Evolutionary conservation across 2,329 filamentous ascomycete species (phyloP).

Genomic region (Lachnellula willkommii): DNA sequence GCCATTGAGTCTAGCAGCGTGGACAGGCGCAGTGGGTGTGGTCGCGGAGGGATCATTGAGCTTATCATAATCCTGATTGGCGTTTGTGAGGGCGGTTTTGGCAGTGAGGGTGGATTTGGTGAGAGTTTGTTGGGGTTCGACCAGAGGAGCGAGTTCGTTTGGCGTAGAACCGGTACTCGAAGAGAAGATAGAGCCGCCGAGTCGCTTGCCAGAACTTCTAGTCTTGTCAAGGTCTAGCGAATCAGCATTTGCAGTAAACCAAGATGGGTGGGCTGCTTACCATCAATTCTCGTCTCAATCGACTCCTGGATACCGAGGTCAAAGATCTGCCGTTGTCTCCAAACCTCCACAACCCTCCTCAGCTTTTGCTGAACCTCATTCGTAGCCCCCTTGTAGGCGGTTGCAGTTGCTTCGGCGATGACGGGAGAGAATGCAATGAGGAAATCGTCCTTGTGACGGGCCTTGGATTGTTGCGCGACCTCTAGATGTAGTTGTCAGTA

Average conservation of each 20-base stretch:
- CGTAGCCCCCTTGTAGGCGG: slow-evolving; percentile 86
- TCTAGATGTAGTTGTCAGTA: slow-evolving; percentile 48
- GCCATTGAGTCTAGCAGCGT: slow-evolving; percentile 82
- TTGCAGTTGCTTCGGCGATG: slow-evolving; percentile 81
- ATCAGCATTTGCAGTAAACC: slow-evolving; percentile 7
- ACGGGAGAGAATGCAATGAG: slow-evolving; percentile 85
- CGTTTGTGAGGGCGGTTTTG: slow-evolving; percentile 61
- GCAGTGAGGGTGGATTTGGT: slow-evolving; percentile 66
- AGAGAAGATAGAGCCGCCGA: slow-evolving; percentile 66
- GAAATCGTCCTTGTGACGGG: slow-evolving; percentile 87
- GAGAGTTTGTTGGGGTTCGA: slow-evolving; percentile 66
- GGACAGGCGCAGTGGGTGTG: slow-evolving; percentile 77
- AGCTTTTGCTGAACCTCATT: slow-evolving; percentile 84
- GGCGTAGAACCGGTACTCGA: slow-evolving; percentile 56
- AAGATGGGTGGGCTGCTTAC: slow-evolving; percentile 42
- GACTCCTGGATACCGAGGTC: slow-evolving; percentile 72
- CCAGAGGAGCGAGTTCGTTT: slow-evolving; percentile 69
- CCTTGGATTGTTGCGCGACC: slow-evolving; percentile 93
- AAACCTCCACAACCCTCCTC: slow-evolving; percentile 86
- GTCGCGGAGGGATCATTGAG: slow-evolving; percentile 65
- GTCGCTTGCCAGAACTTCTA: slow-evolving; percentile 47
- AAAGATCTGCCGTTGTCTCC: slow-evolving; percentile 83
- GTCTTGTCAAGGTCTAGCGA: slow-evolving; percentile 56
- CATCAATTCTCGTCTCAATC: slow-evolving; percentile 73
- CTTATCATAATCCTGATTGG: slow-evolving; percentile 79